Evolutionary conservation across 176 grass and related monocot species (phyloP).

Genomic region (Paspalum vaginatum): DNA sequence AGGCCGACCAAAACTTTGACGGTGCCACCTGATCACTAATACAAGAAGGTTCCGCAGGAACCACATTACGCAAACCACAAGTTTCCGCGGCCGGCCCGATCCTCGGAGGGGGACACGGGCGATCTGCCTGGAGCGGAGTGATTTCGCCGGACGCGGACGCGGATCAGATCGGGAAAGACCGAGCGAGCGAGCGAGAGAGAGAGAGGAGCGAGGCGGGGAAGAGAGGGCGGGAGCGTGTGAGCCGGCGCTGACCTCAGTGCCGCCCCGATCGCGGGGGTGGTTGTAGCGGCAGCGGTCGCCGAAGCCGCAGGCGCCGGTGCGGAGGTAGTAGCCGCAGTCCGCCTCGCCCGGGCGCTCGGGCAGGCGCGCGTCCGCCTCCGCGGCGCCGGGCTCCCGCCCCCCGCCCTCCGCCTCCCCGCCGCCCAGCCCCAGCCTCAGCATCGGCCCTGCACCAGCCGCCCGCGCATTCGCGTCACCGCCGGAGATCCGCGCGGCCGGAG

Average conservation of each 20-base stretch:
- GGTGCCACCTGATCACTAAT: background rate
- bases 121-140: slow-evolving; percentile 10
- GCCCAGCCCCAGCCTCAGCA: slow-evolving; percentile 76
- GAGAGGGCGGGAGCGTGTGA: no score
- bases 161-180: slow-evolving; percentile 19
- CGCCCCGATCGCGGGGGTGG: slow-evolving; percentile 75
- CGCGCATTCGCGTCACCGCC: slow-evolving; percentile 13
- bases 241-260: slow-evolving; percentile 53
- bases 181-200: background rate
- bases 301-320: slow-evolving; percentile 86
- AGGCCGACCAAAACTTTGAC: background rate
- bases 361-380: slow-evolving; percentile 40
- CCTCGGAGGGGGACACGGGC: background rate
- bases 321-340: slow-evolving; percentile 85
- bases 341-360: slow-evolving; percentile 82
- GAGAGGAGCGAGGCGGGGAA: background rate
- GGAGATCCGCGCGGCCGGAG: slow-evolving; percentile 36
- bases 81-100: background rate
- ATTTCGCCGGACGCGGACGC: background rate
- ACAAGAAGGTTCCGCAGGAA: slow-evolving; percentile 26
- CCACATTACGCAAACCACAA: slow-evolving; percentile 40
- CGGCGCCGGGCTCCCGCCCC: slow-evolving; percentile 1
- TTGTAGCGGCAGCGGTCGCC: slow-evolving; percentile 95
- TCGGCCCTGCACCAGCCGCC: slow-evolving; percentile 59
- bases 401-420: slow-evolving; percentile 39